A percentile compares a stretch with the other conserved stretches of the same genome.
Evolutionary conservation across 1,139 yeast genomes (phyloP).

Genomic region (Debaryomyces coudertii): DNA sequence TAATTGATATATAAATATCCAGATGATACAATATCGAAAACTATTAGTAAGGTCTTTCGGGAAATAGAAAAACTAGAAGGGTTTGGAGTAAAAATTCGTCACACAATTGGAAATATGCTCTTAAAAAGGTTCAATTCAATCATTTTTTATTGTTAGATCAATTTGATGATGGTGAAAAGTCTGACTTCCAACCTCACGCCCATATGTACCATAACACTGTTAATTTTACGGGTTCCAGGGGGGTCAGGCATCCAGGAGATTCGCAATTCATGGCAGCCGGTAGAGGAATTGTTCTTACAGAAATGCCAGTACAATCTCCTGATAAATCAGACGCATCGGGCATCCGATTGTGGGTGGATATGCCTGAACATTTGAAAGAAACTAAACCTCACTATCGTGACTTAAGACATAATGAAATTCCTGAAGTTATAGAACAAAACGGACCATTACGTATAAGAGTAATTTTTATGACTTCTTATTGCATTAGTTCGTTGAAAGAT

Average conservation of each 20-base stretch:
- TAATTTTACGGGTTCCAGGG: constrained; percentile 83
- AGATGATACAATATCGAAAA: constrained; percentile 34
- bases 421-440: constrained; percentile 62
- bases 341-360: constrained; percentile 89
- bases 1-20: not conserved
- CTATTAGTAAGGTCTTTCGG: constrained; percentile 59
- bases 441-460: constrained; percentile 72
- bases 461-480: constrained; percentile 77
- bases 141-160: constrained; percentile 89
- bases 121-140: constrained; percentile 77
- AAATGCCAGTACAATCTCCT: constrained; percentile 70
- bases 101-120: constrained; percentile 73
- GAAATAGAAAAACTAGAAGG: constrained; percentile 85
- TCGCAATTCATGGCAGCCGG: constrained; percentile 97
- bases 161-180: constrained; percentile 51
- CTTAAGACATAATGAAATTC: constrained; percentile 72
- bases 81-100: constrained; percentile 82
- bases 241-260: constrained; percentile 81
- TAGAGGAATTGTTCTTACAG: constrained; percentile 82
- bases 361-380: constrained; percentile 70
- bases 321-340: constrained; percentile 67
- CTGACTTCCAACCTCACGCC: constrained; percentile 92
- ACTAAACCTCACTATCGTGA: constrained; percentile 81
- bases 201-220: constrained; percentile 92
- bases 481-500: constrained; percentile 71